A percentile compares a stretch with the other conserved stretches of the same genome.
Evolutionary conservation across 805 yeast species (phyloP).

Genomic region (Maudiozyma bulderi): DNA sequence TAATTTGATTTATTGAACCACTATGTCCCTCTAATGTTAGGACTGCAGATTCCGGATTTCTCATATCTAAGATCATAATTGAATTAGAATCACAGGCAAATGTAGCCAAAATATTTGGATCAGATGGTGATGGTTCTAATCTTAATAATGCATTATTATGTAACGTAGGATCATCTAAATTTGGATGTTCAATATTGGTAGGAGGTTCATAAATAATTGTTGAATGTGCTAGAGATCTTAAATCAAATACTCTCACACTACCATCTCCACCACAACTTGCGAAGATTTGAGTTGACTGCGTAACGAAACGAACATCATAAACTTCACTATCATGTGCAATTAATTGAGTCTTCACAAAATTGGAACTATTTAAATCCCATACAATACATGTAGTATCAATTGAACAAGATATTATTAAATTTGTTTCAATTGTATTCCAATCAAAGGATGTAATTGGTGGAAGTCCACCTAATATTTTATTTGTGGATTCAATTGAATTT

Average conservation of each 20-base stretch:
- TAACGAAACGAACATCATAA: conserved; percentile 78
- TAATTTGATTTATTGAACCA: conserved; percentile 59
- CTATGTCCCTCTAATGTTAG: conserved; percentile 58
- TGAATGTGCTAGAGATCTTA: conserved; percentile 81
- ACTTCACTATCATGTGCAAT: conserved; percentile 97
- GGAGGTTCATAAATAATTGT: conserved; percentile 87
- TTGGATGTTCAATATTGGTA: conserved; percentile 4
- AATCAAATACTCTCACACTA: conserved; percentile 82
- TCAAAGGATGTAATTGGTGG: conserved; percentile 94
- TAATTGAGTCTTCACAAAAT: conserved; percentile 77
- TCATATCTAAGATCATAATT: conserved; percentile 66
- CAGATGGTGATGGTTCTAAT: conserved; percentile 67
- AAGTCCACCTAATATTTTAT: conserved; percentile 26
- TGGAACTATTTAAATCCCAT: conserved; percentile 57
- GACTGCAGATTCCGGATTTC: conserved; percentile 80
- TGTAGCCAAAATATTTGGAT: conserved; percentile 77
- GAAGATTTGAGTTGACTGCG: conserved; percentile 60
- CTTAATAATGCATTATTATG: conserved; percentile 56
- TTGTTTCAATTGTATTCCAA: conserved; percentile 72
- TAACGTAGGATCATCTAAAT: conserved; percentile 1
- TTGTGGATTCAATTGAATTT: not conserved
- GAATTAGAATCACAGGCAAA: conserved; percentile 60
- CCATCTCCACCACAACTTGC: conserved; percentile 96
- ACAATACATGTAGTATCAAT: conserved; percentile 96
- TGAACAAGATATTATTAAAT: conserved; percentile 68